A percentile compares a stretch with the other conserved stretches of the same genome.
phyloP scores from a whole-genome alignment of 2,329 filamentous ascomycete genomes.

The Pyricularia pennisetigena region DNA sequence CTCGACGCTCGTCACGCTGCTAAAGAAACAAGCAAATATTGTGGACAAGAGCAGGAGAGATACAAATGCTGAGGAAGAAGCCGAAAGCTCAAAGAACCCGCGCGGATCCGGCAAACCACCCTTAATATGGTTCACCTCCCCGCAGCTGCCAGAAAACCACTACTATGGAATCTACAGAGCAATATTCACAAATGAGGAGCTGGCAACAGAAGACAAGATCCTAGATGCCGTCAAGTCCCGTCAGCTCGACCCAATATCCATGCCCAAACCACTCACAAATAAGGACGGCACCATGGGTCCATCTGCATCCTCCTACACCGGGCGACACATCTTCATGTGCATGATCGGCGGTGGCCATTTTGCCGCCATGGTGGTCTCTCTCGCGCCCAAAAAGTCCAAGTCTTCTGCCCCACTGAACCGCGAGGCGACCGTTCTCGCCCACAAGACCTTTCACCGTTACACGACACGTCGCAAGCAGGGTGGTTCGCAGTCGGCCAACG shows the following conservation, averaged over 20 bases:
- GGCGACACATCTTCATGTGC: slow-evolving; percentile 87
- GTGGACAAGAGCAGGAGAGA: slow-evolving; percentile 32
- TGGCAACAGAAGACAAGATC: slow-evolving; percentile 40
- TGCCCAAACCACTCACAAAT: slow-evolving; percentile 32
- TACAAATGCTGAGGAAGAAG: neutral
- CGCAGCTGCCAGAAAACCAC: slow-evolving; percentile 63
- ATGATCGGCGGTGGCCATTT: slow-evolving; percentile 99
- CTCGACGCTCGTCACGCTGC: slow-evolving; percentile 61
- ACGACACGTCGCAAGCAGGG: slow-evolving; percentile 94
- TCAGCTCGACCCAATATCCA: slow-evolving; percentile 57
- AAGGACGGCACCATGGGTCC: slow-evolving; percentile 42
- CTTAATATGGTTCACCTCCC: slow-evolving; percentile 76
- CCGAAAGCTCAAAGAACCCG: slow-evolving; percentile 32
- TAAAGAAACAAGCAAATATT: slow-evolving; percentile 76
- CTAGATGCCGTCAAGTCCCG: slow-evolving; percentile 63
- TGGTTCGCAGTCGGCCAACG: slow-evolving; percentile 87
- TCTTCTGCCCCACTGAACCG: slow-evolving; percentile 63
- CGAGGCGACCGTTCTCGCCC: slow-evolving; percentile 79
- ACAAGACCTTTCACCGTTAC: slow-evolving; percentile 97
- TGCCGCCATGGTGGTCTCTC: slow-evolving; percentile 87
- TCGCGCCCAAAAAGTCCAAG: slow-evolving; percentile 71
- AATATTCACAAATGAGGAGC: slow-evolving; percentile 65
- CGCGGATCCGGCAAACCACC: slow-evolving; percentile 58
- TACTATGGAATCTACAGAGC: slow-evolving; percentile 81
- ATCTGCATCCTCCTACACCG: slow-evolving; percentile 47